Percentiles rank a stretch among this genome's conserved stretches.
These are phyloP conservation scores for Xylaria sp. DNA, from an alignment of 2,329 filamentous ascomycete genomes.

Conservation along the genomic window DNA sequence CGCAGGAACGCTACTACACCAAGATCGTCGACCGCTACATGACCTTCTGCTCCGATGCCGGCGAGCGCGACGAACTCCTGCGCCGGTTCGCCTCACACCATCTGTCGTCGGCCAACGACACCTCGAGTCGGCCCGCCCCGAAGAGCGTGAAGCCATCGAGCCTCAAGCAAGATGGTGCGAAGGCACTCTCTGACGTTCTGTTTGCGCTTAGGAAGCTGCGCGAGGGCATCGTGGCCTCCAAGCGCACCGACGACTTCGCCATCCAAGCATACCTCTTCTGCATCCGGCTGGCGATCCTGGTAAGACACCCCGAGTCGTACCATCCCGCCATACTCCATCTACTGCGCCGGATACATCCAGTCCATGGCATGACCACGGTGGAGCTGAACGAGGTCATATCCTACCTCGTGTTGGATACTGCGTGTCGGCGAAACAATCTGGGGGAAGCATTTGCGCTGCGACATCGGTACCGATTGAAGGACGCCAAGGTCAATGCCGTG, in stretches of 20 bases:
- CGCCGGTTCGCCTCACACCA: conserved; percentile 76
- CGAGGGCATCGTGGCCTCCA: conserved; percentile 85
- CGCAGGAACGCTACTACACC: conserved; percentile 86
- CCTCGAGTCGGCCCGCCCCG: conserved; percentile 28
- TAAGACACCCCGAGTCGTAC: conserved; percentile 86
- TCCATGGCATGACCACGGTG: conserved; percentile 72
- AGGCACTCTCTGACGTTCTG: conserved; percentile 78
- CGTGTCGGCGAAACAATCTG: conserved; percentile 82
- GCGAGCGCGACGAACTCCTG: conserved; percentile 77
- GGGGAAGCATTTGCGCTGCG: conserved; percentile 76
- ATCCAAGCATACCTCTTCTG: conserved; percentile 93
- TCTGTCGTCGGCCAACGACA: conserved; percentile 47
- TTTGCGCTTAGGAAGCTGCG: conserved; percentile 90
- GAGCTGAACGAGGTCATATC: conserved; percentile 82
- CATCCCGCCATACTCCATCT: conserved; percentile 86
- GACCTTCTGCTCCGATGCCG: conserved; percentile 82
- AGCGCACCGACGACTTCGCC: conserved; percentile 81
- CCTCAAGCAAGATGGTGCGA: conserved; percentile 56
- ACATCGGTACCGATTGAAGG: conserved; percentile 68
- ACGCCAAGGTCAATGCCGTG: conserved; percentile 74
- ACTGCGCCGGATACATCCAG: conserved; percentile 74
- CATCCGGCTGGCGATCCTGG: conserved; percentile 83
- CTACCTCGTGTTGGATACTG: conserved; percentile 87
- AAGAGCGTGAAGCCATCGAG: conserved; percentile 38
- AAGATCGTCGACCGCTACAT: conserved; percentile 90